A percentile compares a stretch with the other conserved stretches of the same genome.
Evolutionary conservation across 2,329 filamentous ascomycete species (phyloP).

Genomic region (Colletotrichum orchidophilum): DNA sequence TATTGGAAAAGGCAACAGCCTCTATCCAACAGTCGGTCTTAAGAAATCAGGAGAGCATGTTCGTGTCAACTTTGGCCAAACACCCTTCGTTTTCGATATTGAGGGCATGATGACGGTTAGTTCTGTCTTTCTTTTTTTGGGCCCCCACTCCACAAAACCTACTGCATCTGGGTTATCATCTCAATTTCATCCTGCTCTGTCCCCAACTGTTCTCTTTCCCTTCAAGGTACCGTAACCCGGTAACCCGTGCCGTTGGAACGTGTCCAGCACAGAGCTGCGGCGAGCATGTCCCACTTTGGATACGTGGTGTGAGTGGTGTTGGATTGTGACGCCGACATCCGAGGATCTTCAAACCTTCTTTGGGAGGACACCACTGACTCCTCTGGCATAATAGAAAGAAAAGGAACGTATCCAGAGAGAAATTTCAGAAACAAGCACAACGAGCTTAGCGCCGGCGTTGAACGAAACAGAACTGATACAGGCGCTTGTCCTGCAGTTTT

Average conservation of each 20-base stretch:
- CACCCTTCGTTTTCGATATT: conserved; percentile 90
- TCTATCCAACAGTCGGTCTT: conserved; percentile 75
- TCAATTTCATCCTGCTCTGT: background rate
- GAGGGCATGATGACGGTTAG: conserved; percentile 82
- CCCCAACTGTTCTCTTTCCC: too few species aligned
- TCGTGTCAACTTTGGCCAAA: conserved; percentile 73
- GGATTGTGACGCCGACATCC: background rate
- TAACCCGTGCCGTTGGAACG: background rate
- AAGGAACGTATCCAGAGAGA: conserved; percentile 60
- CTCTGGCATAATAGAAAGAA: conserved; percentile 43
- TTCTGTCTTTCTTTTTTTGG: background rate
- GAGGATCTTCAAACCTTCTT: background rate
- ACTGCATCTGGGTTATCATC: background rate
- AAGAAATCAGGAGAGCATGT: conserved; percentile 72
- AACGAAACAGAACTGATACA: conserved; percentile 84
- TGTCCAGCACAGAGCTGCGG: background rate
- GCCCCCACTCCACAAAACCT: background rate
- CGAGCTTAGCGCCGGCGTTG: conserved; percentile 68
- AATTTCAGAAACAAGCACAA: conserved; percentile 67
- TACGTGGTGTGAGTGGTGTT: background rate
- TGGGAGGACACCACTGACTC: conserved; percentile 7
- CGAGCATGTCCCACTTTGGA: background rate
- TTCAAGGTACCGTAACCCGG: background rate
- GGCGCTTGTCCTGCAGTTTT: conserved; percentile 83
- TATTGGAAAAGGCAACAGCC: conserved; percentile 57